phyloP scores from a whole-genome alignment of 257 asterid genomes.

The Avicennia marina region DNA sequence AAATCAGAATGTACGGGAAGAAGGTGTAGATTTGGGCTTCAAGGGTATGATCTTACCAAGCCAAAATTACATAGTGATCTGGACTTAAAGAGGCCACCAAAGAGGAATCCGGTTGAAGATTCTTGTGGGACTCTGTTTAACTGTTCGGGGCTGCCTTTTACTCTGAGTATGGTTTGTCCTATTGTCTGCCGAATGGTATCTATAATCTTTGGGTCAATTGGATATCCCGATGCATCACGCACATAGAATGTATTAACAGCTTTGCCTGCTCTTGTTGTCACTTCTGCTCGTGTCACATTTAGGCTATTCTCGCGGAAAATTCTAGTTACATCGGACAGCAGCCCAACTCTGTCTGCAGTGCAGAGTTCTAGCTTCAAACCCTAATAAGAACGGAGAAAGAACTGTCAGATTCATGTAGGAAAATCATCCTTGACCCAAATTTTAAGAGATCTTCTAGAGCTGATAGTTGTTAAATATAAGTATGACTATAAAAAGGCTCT shows the following conservation, averaged over 20 bases:
- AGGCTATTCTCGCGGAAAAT: constrained; percentile 90
- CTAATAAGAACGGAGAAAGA: constrained; percentile 20
- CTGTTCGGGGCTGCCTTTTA: constrained; percentile 65
- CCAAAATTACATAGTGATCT: constrained; percentile 72
- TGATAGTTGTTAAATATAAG: no score
- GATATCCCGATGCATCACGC: constrained; percentile 80
- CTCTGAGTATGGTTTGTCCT: constrained; percentile 81
- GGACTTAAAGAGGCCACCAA: constrained; percentile 75
- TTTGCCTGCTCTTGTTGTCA: constrained; percentile 80
- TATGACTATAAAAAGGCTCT: no score
- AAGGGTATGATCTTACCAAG: constrained; percentile 52
- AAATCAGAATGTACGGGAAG: constrained; percentile 15
- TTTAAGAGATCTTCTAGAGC: no score
- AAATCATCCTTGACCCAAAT: no score
- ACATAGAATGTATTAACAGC: constrained; percentile 89
- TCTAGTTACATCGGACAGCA: constrained; percentile 81
- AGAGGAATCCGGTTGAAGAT: constrained; percentile 72
- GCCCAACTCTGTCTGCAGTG: constrained; percentile 81
- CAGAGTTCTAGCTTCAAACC: constrained; percentile 92
- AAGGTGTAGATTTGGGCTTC: not conserved
- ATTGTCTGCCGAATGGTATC: constrained; percentile 81
- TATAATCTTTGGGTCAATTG: constrained; percentile 80
- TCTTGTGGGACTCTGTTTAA: constrained; percentile 50
- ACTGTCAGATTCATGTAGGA: not conserved
- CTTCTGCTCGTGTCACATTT: constrained; percentile 87